Base-by-base conservation (phyloP, 2,329 filamentous ascomycete species). In the Aspergillus awamori region DNA sequence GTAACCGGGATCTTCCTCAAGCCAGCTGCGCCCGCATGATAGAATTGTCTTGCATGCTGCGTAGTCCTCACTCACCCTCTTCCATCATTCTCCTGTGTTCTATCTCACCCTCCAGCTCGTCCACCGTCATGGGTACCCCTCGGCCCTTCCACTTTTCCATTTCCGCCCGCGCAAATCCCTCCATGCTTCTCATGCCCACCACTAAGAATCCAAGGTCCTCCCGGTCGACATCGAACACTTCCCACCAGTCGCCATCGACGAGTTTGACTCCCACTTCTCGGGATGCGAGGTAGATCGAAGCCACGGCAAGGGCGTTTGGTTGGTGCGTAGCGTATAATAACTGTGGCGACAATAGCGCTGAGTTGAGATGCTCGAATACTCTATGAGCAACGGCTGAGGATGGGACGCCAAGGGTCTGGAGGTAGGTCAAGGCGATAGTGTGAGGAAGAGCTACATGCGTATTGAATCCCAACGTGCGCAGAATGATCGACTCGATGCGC, bases 161-260 rank as follows among this genome's bases (percentile, higher is more conserved):
- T 70, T 91, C 87, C 45, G 82, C 82, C 62, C 77, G 78, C 57
- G 87, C 86, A 77, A 90, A 92, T 0, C 86, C 87, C 64, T 90
- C 88, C 58, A 96, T 80, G 70, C 93, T 97, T 63, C 87, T 82
- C 84, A 97, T 86, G 0, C 85, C 93, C 10, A 97, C 91, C 3
- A 96, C 93, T 60, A 98, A 77, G 69, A 98, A 98, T 0, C 95
- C 95, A 38, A 99, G 82, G 74, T 97, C 93, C 80, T 99, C 95
- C 54, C 95, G 84, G 70, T 97, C 93, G 7, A 95, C 91, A 76
- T 99, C 95, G 75, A 98, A 98, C 0, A 98, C 92, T 76, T 97
- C 93, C 95, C 95, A 99, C 95, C 95, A 99, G 65, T 92, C 89
- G 52, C 86, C 86, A 65, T 90, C 90, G 0, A 94, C 92, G 78